Conservation (phyloP, 768 basidiomycete genomes). For the Leccinum boreale region DNA sequence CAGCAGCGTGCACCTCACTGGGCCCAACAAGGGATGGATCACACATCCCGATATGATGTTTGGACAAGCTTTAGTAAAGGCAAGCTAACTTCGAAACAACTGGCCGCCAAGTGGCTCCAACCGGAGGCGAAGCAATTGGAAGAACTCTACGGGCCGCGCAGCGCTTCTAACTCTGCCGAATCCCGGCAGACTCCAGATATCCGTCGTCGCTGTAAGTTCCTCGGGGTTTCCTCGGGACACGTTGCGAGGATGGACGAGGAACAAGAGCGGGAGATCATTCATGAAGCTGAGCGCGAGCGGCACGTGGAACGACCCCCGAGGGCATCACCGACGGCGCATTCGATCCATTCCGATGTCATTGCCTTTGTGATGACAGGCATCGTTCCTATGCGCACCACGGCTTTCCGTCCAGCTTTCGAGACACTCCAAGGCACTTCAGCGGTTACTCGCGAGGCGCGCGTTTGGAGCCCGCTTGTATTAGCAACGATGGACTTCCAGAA, state of each 20-base stretch:
- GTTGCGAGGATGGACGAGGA: conserved; percentile 40
- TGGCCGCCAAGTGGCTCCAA: conserved; percentile 35
- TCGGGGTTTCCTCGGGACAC: conserved; percentile 13
- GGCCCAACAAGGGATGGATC: conserved; percentile 37
- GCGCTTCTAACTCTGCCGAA: not conserved
- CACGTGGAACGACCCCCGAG: conserved; percentile 36
- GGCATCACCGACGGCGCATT: conserved; percentile 22
- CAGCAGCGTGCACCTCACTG: conserved; percentile 39
- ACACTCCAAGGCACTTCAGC: conserved; percentile 10
- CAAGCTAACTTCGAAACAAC: not conserved
- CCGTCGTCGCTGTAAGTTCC: conserved; percentile 11
- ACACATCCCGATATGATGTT: conserved; percentile 10
- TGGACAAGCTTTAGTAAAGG: conserved; percentile 14
- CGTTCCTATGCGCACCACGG: conserved; percentile 11
- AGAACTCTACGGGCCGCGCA: conserved; percentile 29
- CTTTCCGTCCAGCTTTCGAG: conserved; percentile 20
- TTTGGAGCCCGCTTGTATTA: conserved; percentile 19
- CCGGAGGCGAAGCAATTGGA: conserved; percentile 38
- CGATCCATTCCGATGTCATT: conserved; percentile 18
- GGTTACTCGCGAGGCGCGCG: conserved; percentile 15
- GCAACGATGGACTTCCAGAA: conserved; percentile 16
- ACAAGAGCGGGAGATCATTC: conserved; percentile 47
- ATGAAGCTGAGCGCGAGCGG: conserved; percentile 43
- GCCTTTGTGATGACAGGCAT: conserved; percentile 30
- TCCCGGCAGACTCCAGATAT: conserved; percentile 5